phyloP scores from a whole-genome alignment of 2,329 filamentous ascomycete genomes.

The Daldinia sp. region DNA sequence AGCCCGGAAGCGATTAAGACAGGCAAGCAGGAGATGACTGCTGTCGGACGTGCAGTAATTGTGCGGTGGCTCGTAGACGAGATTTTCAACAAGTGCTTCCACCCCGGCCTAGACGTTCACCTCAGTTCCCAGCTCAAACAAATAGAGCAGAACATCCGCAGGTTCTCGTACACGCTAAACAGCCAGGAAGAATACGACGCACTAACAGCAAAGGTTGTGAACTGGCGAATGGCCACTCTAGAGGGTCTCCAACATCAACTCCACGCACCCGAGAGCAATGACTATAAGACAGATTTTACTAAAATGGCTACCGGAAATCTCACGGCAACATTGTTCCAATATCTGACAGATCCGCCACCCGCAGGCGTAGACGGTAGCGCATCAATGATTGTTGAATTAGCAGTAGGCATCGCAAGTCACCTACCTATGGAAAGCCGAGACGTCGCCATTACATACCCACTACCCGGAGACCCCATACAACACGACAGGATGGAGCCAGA shows the following conservation, averaged over 20 bases:
- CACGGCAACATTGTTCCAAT: slow-evolving; percentile 76
- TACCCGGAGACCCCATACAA: slow-evolving; percentile 78
- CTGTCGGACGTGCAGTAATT: slow-evolving; percentile 89
- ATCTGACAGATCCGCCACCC: slow-evolving; percentile 81
- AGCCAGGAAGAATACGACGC: slow-evolving; percentile 92
- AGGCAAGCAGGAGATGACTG: slow-evolving; percentile 98
- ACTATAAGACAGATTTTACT: slow-evolving; percentile 77
- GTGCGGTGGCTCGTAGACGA: slow-evolving; percentile 91
- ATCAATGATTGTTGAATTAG: slow-evolving; percentile 92
- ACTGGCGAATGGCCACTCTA: slow-evolving; percentile 92
- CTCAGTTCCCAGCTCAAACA: slow-evolving; percentile 84
- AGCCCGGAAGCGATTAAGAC: slow-evolving; percentile 87
- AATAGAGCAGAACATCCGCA: slow-evolving; percentile 89
- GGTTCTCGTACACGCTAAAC: slow-evolving; percentile 77
- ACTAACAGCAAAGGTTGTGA: slow-evolving; percentile 85
- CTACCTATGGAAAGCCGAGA: slow-evolving; percentile 92
- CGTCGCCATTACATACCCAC: slow-evolving; percentile 86
- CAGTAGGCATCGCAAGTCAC: slow-evolving; percentile 86
- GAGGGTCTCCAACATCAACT: slow-evolving; percentile 86
- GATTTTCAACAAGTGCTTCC: slow-evolving; percentile 91
- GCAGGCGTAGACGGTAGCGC: slow-evolving; percentile 87
- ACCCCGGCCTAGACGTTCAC: slow-evolving; percentile 82
- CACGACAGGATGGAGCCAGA: slow-evolving; percentile 88
- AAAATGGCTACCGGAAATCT: slow-evolving; percentile 76
- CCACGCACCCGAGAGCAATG: slow-evolving; percentile 71